Conservation (phyloP, 176 grass and related monocot genomes). For the Eleusine coracana region DNA sequence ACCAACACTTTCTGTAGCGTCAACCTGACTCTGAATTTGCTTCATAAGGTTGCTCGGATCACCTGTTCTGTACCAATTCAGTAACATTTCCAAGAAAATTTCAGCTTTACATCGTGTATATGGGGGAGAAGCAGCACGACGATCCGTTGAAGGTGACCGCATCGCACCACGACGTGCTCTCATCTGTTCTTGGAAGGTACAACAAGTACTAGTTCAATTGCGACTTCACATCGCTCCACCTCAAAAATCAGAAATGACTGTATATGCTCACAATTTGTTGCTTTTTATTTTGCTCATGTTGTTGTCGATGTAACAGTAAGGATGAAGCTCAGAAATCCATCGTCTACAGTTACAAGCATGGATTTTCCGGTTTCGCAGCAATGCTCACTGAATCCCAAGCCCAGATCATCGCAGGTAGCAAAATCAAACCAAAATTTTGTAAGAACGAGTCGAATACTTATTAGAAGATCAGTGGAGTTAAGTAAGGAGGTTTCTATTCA, state of each 20-base stretch:
- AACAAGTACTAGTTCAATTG: not conserved
- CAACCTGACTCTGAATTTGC: not conserved
- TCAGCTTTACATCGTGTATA: slow-evolving; percentile 40
- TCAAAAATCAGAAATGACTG: not conserved
- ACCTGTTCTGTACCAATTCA: not conserved
- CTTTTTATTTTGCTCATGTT: not conserved
- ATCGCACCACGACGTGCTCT: slow-evolving; percentile 18
- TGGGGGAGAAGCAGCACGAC: slow-evolving; percentile 41
- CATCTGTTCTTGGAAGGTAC: slow-evolving; percentile 39
- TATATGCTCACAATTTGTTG: not conserved
- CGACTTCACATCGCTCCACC: not conserved
- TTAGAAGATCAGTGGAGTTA: not conserved
- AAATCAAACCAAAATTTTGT: not conserved
- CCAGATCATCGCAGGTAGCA: not conserved
- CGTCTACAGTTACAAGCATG: not conserved
- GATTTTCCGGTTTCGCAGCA: not conserved
- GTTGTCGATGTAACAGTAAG: slow-evolving; percentile 10
- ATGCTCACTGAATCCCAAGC: not conserved
- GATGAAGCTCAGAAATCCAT: slow-evolving; percentile 2
- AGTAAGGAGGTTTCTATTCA: not conserved
- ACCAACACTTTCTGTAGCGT: not conserved
- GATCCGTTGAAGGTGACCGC: slow-evolving; percentile 11
- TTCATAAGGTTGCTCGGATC: not conserved
- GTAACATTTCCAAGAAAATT: not conserved
- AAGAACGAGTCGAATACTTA: not conserved